These are phyloP conservation scores for Fusarium sp. DNA, from an alignment of 2,329 filamentous ascomycete genomes.

Conservation along the genomic window DNA sequence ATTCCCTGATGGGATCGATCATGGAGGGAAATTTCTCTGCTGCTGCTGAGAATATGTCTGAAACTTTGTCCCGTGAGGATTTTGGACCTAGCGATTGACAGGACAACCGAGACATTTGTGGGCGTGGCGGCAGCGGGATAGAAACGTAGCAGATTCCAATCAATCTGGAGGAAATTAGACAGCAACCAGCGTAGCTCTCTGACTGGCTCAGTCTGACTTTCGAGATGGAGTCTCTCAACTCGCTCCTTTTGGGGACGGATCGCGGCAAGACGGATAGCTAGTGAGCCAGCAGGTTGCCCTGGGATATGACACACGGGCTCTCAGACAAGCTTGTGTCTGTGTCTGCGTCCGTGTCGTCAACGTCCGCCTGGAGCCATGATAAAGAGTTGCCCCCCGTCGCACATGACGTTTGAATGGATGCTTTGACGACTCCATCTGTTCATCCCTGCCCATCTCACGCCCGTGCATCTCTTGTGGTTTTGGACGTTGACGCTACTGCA, in stretches of 20 bases:
- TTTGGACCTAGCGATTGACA: conserved; percentile 1
- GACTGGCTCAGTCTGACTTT: not conserved
- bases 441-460: conserved; percentile 14
- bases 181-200: conserved; percentile 13
- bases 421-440: conserved; percentile 12
- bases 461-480: not conserved
- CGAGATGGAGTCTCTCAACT: conserved; percentile 6
- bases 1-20: not conserved
- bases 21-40: not conserved
- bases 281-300: conserved; percentile 33
- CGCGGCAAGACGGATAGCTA: conserved; percentile 1
- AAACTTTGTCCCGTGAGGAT: conserved; percentile 24
- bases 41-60: conserved; percentile 11
- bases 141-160: conserved; percentile 35
- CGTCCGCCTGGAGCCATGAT: not conserved
- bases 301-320: conserved; percentile 34
- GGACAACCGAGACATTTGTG: conserved; percentile 14
- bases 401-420: not conserved
- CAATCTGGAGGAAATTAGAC: conserved; percentile 38
- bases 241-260: conserved; percentile 12
- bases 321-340: not conserved
- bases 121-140: not conserved
- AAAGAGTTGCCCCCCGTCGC: conserved; percentile 13
- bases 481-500: conserved; percentile 12
- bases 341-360: not conserved